A percentile compares a stretch with the other conserved stretches of the same genome.
phyloP scores from a whole-genome alignment of 345 rosid genomes.

The Eucalyptus polybractea region DNA sequence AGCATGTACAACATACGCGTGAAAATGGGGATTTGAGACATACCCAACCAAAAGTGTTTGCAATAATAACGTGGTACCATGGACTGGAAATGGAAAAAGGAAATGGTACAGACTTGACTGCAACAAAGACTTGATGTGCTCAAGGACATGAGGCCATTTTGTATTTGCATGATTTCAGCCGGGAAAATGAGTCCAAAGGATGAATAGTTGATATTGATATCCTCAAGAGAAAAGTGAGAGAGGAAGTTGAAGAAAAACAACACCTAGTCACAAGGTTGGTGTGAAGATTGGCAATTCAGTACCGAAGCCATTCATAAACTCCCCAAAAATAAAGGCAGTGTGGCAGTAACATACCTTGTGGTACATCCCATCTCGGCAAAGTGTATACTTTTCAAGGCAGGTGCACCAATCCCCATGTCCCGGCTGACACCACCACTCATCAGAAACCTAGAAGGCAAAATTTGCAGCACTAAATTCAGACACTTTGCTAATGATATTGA shows the following conservation, averaged over 20 bases:
- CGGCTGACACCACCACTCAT: slow-evolving; percentile 77
- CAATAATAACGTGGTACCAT: background rate
- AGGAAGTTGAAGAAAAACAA: background rate
- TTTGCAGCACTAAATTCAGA: background rate
- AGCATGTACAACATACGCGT: no score
- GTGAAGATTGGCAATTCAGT: background rate
- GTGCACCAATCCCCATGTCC: slow-evolving; percentile 83
- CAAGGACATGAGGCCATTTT: background rate
- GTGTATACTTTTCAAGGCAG: slow-evolving; percentile 54
- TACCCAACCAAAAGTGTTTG: background rate
- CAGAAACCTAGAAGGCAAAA: slow-evolving; percentile 32
- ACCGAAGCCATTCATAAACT: background rate
- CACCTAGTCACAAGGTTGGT: background rate
- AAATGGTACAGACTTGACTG: background rate
- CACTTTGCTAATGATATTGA: background rate
- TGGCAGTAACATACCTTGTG: slow-evolving; percentile 43
- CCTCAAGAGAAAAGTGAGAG: background rate
- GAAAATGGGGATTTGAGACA: background rate
- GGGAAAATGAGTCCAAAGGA: background rate
- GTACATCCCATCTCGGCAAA: slow-evolving; percentile 68
- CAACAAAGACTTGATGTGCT: background rate
- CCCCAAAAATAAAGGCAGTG: background rate
- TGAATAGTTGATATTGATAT: background rate
- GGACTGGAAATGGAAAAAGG: background rate
- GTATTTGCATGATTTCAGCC: background rate